These are phyloP conservation scores for Biscogniauxia sp. DNA, from an alignment of 2,329 filamentous ascomycete species.

Conservation along the genomic window DNA sequence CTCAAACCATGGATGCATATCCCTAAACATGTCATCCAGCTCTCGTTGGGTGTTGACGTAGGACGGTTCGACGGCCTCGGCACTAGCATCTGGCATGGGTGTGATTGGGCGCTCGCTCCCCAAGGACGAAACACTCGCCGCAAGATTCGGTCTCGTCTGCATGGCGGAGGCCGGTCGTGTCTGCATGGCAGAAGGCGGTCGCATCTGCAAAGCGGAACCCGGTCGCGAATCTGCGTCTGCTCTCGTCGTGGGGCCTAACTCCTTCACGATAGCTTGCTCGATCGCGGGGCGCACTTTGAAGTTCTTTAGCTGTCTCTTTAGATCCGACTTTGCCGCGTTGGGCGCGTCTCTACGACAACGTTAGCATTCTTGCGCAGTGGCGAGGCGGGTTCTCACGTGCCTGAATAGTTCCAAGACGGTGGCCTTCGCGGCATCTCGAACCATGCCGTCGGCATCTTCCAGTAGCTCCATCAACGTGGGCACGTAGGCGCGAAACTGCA, in stretches of 20 bases:
- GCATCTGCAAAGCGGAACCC: constrained; percentile 37
- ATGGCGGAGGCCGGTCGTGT: constrained; percentile 42
- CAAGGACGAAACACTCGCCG: constrained; percentile 51
- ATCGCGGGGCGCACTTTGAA: constrained; percentile 87
- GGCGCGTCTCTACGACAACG: constrained; percentile 62
- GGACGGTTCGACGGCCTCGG: constrained; percentile 72
- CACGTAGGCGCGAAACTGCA: constrained; percentile 82
- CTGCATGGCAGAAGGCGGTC: constrained; percentile 36
- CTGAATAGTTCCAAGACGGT: constrained; percentile 85
- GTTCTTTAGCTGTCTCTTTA: constrained; percentile 81
- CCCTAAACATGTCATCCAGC: constrained; percentile 80
- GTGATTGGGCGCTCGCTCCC: constrained; percentile 51
- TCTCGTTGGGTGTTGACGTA: constrained; percentile 83
- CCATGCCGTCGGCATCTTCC: constrained; percentile 85
- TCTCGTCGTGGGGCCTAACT: constrained; percentile 55
- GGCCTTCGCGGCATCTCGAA: constrained; percentile 79
- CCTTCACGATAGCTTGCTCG: constrained; percentile 74
- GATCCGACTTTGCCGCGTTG: constrained; percentile 78
- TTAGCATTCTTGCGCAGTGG: constrained; percentile 10
- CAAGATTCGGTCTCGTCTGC: constrained; percentile 38
- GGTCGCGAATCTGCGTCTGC: constrained; percentile 40
- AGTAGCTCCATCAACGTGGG: constrained; percentile 79
- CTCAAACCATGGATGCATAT: constrained; percentile 80
- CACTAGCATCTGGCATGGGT: constrained; percentile 60
- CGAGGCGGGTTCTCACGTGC: constrained; percentile 43